These are phyloP conservation scores for Aechmea fasciata DNA, from an alignment of 176 grass and related monocot species.

Conservation along the genomic window DNA sequence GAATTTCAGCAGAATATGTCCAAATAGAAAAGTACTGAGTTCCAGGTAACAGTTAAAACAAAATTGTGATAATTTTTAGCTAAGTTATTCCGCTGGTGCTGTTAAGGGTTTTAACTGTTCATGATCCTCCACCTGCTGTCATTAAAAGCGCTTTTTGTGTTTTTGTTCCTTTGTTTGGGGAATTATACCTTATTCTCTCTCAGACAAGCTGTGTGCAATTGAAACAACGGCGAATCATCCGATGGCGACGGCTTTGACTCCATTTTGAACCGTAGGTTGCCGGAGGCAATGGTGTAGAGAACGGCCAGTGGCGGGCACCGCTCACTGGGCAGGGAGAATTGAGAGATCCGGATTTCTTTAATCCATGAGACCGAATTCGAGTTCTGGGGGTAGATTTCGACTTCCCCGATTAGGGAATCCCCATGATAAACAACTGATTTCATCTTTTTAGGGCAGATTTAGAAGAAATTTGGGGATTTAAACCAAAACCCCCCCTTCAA, in stretches of 20 bases:
- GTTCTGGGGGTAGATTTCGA: constrained; percentile 76
- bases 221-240: constrained; percentile 48
- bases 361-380: constrained; percentile 43
- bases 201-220: constrained; percentile 80
- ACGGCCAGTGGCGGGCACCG: constrained; percentile 83
- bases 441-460: constrained; percentile 32
- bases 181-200: constrained; percentile 98
- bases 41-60: neutral
- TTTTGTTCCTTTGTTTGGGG: constrained; percentile 26
- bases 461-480: constrained; percentile 12
- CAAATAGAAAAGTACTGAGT: constrained; percentile 4
- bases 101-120: constrained; percentile 3
- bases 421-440: constrained; percentile 57
- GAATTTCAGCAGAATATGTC: constrained; percentile 1
- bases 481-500: neutral
- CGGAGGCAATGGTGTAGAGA: constrained; percentile 62
- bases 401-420: constrained; percentile 53
- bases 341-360: constrained; percentile 81
- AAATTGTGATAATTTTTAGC: neutral
- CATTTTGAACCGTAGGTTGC: constrained; percentile 76
- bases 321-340: constrained; percentile 73
- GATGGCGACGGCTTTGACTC: constrained; percentile 47
- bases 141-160: constrained; percentile 17
- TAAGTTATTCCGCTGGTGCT: neutral
- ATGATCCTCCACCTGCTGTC: neutral